Percentiles rank a stretch among this genome's conserved stretches.
Evolutionary conservation across 257 asterid genomes (phyloP).

Genomic region (Przewalskia tangutica): DNA sequence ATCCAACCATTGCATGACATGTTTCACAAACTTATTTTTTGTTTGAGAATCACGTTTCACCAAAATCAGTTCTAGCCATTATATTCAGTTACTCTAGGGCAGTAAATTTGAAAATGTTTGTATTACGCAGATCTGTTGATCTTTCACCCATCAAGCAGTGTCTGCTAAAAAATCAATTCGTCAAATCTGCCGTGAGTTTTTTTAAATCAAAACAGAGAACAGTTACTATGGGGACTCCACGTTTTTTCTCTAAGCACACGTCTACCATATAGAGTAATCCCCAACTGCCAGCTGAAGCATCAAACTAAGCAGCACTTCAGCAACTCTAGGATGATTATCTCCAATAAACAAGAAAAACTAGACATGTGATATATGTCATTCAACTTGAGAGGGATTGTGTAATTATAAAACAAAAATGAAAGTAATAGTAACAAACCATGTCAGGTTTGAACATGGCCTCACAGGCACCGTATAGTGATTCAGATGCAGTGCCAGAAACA

Average conservation of each 20-base stretch:
- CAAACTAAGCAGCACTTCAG: background rate
- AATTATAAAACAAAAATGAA: background rate
- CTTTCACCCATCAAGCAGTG: background rate
- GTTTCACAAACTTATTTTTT: no score
- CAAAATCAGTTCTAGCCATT: no score
- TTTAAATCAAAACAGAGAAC: background rate
- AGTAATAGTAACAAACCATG: conserved; percentile 46
- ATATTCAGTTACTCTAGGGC: no score
- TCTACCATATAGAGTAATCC: background rate
- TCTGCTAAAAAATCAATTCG: background rate
- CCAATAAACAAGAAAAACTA: background rate
- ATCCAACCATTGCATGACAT: no score
- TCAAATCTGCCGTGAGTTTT: background rate
- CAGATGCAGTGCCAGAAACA: conserved; percentile 94
- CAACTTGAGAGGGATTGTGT: background rate
- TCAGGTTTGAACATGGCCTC: conserved; percentile 97
- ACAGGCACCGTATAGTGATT: conserved; percentile 96
- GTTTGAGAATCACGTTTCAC: no score
- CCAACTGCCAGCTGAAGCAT: background rate
- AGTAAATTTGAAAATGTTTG: no score
- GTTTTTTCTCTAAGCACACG: background rate
- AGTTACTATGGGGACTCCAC: background rate
- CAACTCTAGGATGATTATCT: background rate
- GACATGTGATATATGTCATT: background rate
- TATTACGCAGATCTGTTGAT: background rate